Percentiles rank a stretch among this genome's conserved stretches.
These are phyloP conservation scores for Penicillium oxalicum DNA, from an alignment of 2,329 filamentous ascomycete species.

Conservation along the genomic window DNA sequence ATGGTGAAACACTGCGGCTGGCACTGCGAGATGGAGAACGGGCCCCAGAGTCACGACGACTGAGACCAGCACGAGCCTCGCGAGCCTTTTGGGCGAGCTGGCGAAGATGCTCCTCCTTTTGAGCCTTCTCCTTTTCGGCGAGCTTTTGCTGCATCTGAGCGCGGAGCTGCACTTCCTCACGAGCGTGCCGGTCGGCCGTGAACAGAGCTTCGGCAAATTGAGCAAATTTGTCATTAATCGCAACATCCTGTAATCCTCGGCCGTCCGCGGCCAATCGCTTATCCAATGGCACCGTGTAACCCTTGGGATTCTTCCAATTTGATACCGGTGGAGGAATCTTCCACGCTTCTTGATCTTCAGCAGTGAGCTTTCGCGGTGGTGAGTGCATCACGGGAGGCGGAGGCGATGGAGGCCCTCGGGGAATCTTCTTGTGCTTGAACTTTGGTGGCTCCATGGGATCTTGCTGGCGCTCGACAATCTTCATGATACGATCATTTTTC, in stretches of 20 bases:
- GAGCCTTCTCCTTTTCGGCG: conserved; percentile 90
- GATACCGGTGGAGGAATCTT: conserved; percentile 83
- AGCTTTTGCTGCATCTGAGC: conserved; percentile 92
- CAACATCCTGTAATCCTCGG: conserved; percentile 81
- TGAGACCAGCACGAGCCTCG: conserved; percentile 62
- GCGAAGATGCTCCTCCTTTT: conserved; percentile 89
- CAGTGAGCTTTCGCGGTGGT: conserved; percentile 87
- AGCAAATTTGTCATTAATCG: conserved; percentile 98
- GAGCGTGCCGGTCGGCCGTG: conserved; percentile 87
- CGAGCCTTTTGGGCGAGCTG: conserved; percentile 84
- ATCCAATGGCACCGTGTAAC: conserved; percentile 91
- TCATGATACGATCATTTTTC: conserved; percentile 95
- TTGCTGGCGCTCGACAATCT: conserved; percentile 88
- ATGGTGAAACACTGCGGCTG: conserved; percentile 39
- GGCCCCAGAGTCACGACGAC: conserved; percentile 43
- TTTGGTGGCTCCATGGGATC: conserved; percentile 97
- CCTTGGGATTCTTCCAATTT: conserved; percentile 99
- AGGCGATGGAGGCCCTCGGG: conserved; percentile 82
- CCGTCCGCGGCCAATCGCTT: conserved; percentile 94
- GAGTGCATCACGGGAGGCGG: conserved; percentile 94
- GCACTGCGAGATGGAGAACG: conserved; percentile 42
- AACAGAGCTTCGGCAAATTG: conserved; percentile 92
- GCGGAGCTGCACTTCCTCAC: conserved; percentile 90
- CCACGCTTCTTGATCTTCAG: conserved; percentile 96
- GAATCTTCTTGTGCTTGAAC: conserved; percentile 98